Base-by-base conservation (phyloP, 495 filamentous ascomycete genomes). In the Astrothelium subdiscretum region DNA sequence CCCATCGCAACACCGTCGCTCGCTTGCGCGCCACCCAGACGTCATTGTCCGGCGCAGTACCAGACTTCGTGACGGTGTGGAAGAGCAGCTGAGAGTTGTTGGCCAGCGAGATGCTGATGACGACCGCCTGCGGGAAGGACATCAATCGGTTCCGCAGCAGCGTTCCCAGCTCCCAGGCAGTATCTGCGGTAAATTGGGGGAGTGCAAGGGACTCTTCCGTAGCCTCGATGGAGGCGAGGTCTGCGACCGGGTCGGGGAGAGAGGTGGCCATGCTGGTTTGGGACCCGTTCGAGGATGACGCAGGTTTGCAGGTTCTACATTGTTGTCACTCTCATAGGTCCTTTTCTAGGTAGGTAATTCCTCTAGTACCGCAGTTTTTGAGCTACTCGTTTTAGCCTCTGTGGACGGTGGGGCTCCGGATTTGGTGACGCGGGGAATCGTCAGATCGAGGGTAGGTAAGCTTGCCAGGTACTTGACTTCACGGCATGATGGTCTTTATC, bases 1-100 rank as follows among this genome's bases (percentile, higher is more conserved):
- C 86, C 75, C 81, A 91, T n/a, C 87, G 77, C 64, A 89, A 67
- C 20, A 90, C 89, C 1, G 86, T 87, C 62, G 80, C 83, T 44
- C 78, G 78, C 74, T 89, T 89, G 58, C 85, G 75, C 6, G 77
- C 75, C 1, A 75, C 68, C 70, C 67, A 70, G 26, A 57, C 32
- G 44, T 74, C 72, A 62, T 72, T 71, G 67, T 89, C 87, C 0
- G 82, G 80, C 27, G 76, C 66, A 0, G 83, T 84, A 31, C 83
- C 81, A 10, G 78, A 70, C 51, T 82, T 75, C 15, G 77, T 77
- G 59, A 77, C 77, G 73, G 79, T 61, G 63, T 87, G 82, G 77
- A 88, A 87, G 40, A 87, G 73, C 5, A 83, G 73, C 65, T 88
- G 85, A 31, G 74, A 72, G 57, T 71, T 74, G 66, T 82, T 79